Conservation (phyloP, 257 asterid species). For the Anisodus tanguticus region DNA sequence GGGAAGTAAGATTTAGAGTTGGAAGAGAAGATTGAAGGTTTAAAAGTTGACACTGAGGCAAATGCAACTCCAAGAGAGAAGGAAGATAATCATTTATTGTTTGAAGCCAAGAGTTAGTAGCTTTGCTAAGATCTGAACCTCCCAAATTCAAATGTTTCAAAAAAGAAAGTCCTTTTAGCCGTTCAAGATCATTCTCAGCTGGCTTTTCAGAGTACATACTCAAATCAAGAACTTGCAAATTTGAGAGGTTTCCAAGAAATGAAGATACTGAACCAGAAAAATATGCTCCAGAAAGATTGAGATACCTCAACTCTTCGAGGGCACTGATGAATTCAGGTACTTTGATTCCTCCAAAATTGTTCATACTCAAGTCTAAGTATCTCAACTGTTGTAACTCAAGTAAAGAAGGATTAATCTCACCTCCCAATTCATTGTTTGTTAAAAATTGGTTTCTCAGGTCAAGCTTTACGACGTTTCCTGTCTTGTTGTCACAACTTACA, state of each 20-base stretch:
- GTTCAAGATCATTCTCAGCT: too few relatives aligned
- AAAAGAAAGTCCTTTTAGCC: too few relatives aligned
- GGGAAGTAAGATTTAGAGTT: too few relatives aligned
- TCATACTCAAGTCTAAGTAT: slow-evolving; percentile 46
- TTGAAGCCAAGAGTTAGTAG: too few relatives aligned
- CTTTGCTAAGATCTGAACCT: too few relatives aligned
- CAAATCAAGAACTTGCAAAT: slow-evolving; percentile 27
- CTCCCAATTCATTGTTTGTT: neutral
- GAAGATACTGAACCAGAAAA: slow-evolving; percentile 37
- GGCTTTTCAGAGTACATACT: too few relatives aligned
- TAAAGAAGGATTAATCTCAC: slow-evolving; percentile 29
- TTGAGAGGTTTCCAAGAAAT: too few relatives aligned
- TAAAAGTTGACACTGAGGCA: too few relatives aligned
- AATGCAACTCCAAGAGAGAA: too few relatives aligned
- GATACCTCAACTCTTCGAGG: slow-evolving; percentile 36
- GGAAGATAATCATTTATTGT: too few relatives aligned
- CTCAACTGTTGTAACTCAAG: slow-evolving; percentile 38
- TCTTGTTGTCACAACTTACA: slow-evolving; percentile 37
- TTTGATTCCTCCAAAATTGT: slow-evolving; percentile 41
- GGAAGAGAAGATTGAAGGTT: too few relatives aligned
- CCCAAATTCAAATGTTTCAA: too few relatives aligned
- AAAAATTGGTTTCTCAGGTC: slow-evolving; percentile 30
- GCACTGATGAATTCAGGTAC: slow-evolving; percentile 42
- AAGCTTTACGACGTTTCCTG: slow-evolving; percentile 37
- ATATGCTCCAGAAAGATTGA: slow-evolving; percentile 44